These are phyloP conservation scores for Penicillium goetzii DNA, from an alignment of 495 filamentous ascomycete species.

Conservation along the genomic window DNA sequence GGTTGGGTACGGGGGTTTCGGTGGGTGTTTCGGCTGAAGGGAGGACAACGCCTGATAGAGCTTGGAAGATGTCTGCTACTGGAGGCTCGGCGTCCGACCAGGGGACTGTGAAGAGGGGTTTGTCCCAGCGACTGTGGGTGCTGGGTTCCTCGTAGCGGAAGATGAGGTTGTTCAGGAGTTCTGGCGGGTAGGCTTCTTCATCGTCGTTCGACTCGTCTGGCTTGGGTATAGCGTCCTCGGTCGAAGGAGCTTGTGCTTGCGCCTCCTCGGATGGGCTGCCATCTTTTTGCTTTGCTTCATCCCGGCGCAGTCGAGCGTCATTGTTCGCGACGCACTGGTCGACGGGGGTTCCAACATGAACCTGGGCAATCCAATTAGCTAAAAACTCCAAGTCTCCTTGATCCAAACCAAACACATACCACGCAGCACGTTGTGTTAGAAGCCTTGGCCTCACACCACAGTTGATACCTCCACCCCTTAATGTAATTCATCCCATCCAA, in stretches of 20 bases:
- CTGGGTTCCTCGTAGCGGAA: slow-evolving; percentile 97
- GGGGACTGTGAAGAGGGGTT: slow-evolving; percentile 86
- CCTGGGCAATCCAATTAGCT: slow-evolving; percentile 40
- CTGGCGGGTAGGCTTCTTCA: slow-evolving; percentile 62
- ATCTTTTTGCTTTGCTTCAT: slow-evolving; percentile 7
- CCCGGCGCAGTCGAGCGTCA: slow-evolving; percentile 36
- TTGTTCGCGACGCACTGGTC: slow-evolving; percentile 63
- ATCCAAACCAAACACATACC: slow-evolving; percentile 46
- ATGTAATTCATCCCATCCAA: slow-evolving; percentile 95
- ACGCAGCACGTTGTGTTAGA: slow-evolving; percentile 80
- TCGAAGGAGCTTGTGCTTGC: background rate
- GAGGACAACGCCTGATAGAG: slow-evolving; percentile 55
- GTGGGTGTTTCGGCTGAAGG: slow-evolving; percentile 34
- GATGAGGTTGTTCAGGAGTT: slow-evolving; percentile 88
- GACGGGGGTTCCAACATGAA: slow-evolving; percentile 79
- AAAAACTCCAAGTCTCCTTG: background rate
- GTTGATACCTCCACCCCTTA: slow-evolving; percentile 95
- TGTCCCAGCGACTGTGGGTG: slow-evolving; percentile 93
- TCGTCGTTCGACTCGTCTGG: slow-evolving; percentile 20
- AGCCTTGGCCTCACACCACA: slow-evolving; percentile 93
- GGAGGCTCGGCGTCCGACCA: slow-evolving; percentile 74
- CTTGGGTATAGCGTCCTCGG: background rate
- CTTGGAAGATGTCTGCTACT: slow-evolving; percentile 77
- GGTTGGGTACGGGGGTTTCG: slow-evolving; percentile 25
- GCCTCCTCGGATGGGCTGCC: background rate